These are phyloP conservation scores for Phytopythium vexans DNA, from an alignment of 352 stramenopile genomes.

Conservation along the genomic window DNA sequence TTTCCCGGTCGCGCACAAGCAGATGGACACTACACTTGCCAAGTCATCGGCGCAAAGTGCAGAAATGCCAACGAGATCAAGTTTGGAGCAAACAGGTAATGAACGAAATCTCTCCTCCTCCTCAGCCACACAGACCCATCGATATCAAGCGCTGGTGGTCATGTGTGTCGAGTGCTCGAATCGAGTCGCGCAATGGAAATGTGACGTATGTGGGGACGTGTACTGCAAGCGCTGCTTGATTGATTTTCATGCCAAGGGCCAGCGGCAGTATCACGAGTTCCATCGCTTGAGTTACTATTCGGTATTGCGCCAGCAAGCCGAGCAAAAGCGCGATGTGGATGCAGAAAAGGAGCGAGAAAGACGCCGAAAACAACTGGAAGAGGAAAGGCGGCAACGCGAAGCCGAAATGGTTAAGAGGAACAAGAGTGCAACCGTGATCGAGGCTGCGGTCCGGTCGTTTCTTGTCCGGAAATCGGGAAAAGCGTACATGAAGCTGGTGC, in stretches of 20 bases:
- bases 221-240: slow-evolving; percentile 74
- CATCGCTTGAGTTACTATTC: slow-evolving; percentile 69
- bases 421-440: slow-evolving; percentile 36
- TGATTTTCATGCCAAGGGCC: slow-evolving; percentile 46
- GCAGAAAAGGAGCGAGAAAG: slow-evolving; percentile 31
- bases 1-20: slow-evolving; percentile 50
- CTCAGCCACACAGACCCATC: slow-evolving; percentile 26
- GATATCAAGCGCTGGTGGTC: slow-evolving; percentile 48
- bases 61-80: not conserved
- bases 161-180: slow-evolving; percentile 60
- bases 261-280: slow-evolving; percentile 52
- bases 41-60: no score
- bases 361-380: slow-evolving; percentile 17
- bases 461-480: slow-evolving; percentile 27
- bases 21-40: no score
- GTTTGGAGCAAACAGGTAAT: not conserved
- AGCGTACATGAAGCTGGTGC: slow-evolving; percentile 48
- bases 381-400: slow-evolving; percentile 19
- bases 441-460: slow-evolving; percentile 35
- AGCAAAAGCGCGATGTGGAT: slow-evolving; percentile 29
- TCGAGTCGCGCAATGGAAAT: slow-evolving; percentile 63
- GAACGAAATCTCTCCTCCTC: not conserved
- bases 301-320: slow-evolving; percentile 44
- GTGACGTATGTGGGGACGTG: slow-evolving; percentile 51
- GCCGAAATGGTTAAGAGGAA: slow-evolving; percentile 13